Conservation (phyloP, 495 filamentous ascomycete species). For the Saxophila tyrrhenica region DNA sequence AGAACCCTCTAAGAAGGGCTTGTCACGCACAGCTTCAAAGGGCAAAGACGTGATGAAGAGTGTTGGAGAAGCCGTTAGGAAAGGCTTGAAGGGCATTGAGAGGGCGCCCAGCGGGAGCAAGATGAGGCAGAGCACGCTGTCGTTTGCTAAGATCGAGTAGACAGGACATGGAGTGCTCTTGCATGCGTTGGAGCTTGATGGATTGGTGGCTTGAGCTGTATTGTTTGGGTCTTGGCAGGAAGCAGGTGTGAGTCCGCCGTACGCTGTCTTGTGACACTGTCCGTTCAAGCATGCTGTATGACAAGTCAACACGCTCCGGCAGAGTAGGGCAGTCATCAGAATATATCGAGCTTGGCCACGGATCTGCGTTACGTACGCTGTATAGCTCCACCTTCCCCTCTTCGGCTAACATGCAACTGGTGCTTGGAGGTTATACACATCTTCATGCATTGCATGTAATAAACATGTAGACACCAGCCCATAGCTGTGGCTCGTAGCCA, state of each 20-base stretch:
- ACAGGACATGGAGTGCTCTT: background rate
- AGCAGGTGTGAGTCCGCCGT: too few species aligned
- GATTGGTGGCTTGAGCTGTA: too few species aligned
- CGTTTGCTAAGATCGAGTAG: conserved; percentile 9
- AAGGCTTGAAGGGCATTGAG: conserved; percentile 1
- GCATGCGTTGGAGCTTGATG: too few species aligned
- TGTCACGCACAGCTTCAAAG: conserved; percentile 1
- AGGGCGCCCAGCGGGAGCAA: background rate
- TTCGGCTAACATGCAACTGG: background rate
- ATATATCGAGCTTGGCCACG: background rate
- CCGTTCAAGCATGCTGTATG: too few species aligned
- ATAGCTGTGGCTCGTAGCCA: too few species aligned
- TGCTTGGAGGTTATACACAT: background rate
- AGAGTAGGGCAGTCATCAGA: too few species aligned
- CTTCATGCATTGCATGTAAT: background rate
- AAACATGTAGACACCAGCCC: too few species aligned
- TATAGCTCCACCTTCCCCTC: background rate
- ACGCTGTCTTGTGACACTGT: too few species aligned
- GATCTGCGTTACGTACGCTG: background rate
- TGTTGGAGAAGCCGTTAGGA: conserved; percentile 13
- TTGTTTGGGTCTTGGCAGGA: too few species aligned
- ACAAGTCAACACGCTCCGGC: too few species aligned
- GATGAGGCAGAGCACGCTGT: conserved; percentile 17
- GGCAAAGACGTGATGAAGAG: conserved; percentile 7
- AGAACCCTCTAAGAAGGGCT: background rate